Percentiles rank a stretch among this genome's conserved stretches.
Evolutionary conservation across 2,329 filamentous ascomycete species (phyloP).

Genomic region (Lachnellula hyalina): DNA sequence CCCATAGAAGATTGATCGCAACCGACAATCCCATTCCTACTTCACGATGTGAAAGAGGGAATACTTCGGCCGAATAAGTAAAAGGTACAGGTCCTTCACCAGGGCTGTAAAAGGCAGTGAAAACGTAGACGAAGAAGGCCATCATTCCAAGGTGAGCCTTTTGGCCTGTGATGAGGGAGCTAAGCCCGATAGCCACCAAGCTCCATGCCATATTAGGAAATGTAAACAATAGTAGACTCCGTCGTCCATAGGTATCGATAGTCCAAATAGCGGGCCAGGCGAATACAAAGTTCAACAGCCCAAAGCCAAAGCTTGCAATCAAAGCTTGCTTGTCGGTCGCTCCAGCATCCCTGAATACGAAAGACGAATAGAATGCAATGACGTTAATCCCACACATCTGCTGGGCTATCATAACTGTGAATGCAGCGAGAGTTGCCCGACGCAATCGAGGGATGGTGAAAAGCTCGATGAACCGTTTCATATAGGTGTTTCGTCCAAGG

Average conservation of each 20-base stretch:
- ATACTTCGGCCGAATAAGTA: slow-evolving; percentile 64
- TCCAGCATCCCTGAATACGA: slow-evolving; percentile 52
- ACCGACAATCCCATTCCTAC: slow-evolving; percentile 67
- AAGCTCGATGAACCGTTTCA: slow-evolving; percentile 54
- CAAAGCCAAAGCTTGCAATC: slow-evolving; percentile 58
- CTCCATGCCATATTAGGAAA: slow-evolving; percentile 63
- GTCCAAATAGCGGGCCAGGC: slow-evolving; percentile 61
- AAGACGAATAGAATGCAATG: slow-evolving; percentile 67
- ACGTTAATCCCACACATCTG: slow-evolving; percentile 53
- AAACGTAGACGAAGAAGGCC: slow-evolving; percentile 56
- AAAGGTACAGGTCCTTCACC: slow-evolving; percentile 66
- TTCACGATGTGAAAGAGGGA: slow-evolving; percentile 65
- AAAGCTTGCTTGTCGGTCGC: slow-evolving; percentile 49
- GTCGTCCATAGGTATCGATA: slow-evolving; percentile 59
- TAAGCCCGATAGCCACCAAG: slow-evolving; percentile 51
- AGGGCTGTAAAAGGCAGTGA: slow-evolving; percentile 57
- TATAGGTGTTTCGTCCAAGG: slow-evolving; percentile 33
- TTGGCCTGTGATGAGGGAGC: slow-evolving; percentile 41
- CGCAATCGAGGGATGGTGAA: slow-evolving; percentile 64
- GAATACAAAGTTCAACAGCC: slow-evolving; percentile 58
- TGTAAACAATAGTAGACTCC: slow-evolving; percentile 55
- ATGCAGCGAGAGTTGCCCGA: slow-evolving; percentile 55
- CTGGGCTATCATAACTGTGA: slow-evolving; percentile 69
- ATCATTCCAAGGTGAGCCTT: slow-evolving; percentile 45
- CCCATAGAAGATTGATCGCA: slow-evolving; percentile 57